These are phyloP conservation scores for Aspergillus japonicus DNA, from an alignment of 2,329 filamentous ascomycete species.

Conservation along the genomic window DNA sequence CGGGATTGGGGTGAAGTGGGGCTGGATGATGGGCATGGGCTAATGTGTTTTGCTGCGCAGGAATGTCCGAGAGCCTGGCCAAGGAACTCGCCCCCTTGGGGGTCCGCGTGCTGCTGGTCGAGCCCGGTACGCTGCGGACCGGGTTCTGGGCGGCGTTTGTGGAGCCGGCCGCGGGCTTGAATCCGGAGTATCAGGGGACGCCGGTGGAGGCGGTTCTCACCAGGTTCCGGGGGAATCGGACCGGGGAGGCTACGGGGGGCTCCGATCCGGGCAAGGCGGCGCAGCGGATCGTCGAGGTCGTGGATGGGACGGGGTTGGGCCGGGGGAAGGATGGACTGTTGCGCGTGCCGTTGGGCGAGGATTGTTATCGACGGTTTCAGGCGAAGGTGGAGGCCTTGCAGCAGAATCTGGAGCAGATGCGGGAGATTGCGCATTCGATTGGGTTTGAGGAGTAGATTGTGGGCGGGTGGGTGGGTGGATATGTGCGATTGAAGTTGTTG, in stretches of 20 bases:
- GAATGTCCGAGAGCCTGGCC: not conserved
- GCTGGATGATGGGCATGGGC: too few species aligned
- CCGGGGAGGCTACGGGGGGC: not conserved
- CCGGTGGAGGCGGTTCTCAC: not conserved
- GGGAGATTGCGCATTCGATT: constrained; percentile 1
- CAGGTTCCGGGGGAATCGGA: not conserved
- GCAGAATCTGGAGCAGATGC: constrained; percentile 1
- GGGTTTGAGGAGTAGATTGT: not conserved
- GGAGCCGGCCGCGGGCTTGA: not conserved
- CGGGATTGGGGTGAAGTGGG: too few species aligned
- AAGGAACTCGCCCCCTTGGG: not conserved
- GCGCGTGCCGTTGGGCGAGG: constrained; percentile 2
- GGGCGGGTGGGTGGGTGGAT: too few species aligned
- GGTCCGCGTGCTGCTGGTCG: not conserved
- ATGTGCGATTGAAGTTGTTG: too few species aligned
- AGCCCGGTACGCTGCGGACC: not conserved
- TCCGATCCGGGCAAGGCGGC: constrained; percentile 1
- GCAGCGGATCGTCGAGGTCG: not conserved
- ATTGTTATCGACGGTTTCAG: not conserved
- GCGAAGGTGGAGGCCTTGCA: not conserved
- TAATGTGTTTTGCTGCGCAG: not conserved
- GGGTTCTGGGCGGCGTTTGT: not conserved
- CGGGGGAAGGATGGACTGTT: not conserved
- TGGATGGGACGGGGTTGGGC: not conserved
- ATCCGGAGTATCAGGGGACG: not conserved